Base-by-base conservation (phyloP, 495 filamentous ascomycete species). In the Hapsidospora chrysogenum region DNA sequence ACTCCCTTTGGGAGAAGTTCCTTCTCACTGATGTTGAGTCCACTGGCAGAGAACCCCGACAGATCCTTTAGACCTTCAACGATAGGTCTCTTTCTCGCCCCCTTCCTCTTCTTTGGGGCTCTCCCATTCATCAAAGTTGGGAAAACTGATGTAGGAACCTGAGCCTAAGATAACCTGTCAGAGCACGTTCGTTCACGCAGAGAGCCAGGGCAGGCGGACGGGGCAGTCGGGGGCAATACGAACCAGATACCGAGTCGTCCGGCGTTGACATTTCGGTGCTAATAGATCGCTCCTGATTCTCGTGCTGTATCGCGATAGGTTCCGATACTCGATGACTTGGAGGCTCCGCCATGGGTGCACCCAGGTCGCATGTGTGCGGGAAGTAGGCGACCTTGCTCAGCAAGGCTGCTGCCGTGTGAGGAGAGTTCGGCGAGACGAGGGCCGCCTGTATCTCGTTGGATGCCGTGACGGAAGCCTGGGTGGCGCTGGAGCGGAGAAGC, bases 61-160 rank as follows among this genome's bases (percentile, higher is more conserved):
- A n/a, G n/a, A n/a, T n/a, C n/a, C n/a, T n/a, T n/a, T n/a, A n/a
- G 4, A n/a, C 27, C 4, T 13, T 29, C n/a, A 29, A 13, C 4
- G 11, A 9, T 29, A 4, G 15, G 31, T 4, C 19, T 39, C 33
- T 36, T 31, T 16, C 43, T 36, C 16, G 39, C 28, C 34, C 34
- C 26, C 36, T 51, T 63, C 56, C 8, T 55, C 52, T 29, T 52
- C 44, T 31, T 57, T 54, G 33, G 47, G 52, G 10, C 46, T 52
- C 25, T 61, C 59, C 49, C 61, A 64, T 30, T 53, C 46, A 33
- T 72, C 67, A 42, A 70, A 69, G 51, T 61, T 70, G 13, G 67
- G 67, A 47, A 72, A 72, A 55, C 64, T 69, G 37, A 68, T 65
- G 40, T 72, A 72, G 31, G 61, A 56, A 9, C 48, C 60, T 7